These are phyloP conservation scores for Clathrospora elynae DNA, from an alignment of 2,329 filamentous ascomycete species.

Conservation along the genomic window DNA sequence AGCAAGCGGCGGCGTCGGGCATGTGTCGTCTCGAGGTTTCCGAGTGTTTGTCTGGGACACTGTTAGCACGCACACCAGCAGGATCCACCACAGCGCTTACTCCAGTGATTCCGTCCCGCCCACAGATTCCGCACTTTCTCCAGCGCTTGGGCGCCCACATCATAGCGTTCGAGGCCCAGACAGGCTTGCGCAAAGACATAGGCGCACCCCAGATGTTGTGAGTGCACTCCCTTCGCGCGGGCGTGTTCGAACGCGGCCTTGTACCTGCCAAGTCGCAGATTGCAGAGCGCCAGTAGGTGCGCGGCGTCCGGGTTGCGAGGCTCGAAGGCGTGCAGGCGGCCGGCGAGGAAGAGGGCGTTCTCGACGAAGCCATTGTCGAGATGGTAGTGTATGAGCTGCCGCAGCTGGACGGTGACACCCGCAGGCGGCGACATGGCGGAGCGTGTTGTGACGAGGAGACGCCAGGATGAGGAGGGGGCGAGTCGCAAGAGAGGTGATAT, in stretches of 20 bases:
- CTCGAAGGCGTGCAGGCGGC: conserved; percentile 83
- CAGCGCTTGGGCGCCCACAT: conserved; percentile 80
- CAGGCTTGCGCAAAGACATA: conserved; percentile 93
- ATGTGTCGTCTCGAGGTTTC: conserved; percentile 73
- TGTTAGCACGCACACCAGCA: conserved; percentile 14
- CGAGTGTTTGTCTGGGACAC: conserved; percentile 67
- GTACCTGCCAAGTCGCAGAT: conserved; percentile 79
- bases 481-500: conserved; percentile 2
- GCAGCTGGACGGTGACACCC: conserved; percentile 64
- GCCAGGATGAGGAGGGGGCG: conserved; percentile 3
- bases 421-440: conserved; percentile 61
- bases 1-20: conserved; percentile 83
- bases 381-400: conserved; percentile 70
- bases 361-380: conserved; percentile 89
- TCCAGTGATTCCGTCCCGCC: conserved; percentile 75
- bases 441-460: neutral
- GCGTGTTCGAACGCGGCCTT: conserved; percentile 85
- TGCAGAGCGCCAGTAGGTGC: conserved; percentile 82
- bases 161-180: conserved; percentile 74
- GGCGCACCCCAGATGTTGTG: conserved; percentile 80
- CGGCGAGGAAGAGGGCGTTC: conserved; percentile 92
- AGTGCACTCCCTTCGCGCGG: conserved; percentile 71
- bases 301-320: conserved; percentile 77
- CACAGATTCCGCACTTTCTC: conserved; percentile 82
- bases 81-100: conserved; percentile 55